Base-by-base conservation (phyloP, 352 stramenopile genomes). In the Globisporangium cylindrosporum region DNA sequence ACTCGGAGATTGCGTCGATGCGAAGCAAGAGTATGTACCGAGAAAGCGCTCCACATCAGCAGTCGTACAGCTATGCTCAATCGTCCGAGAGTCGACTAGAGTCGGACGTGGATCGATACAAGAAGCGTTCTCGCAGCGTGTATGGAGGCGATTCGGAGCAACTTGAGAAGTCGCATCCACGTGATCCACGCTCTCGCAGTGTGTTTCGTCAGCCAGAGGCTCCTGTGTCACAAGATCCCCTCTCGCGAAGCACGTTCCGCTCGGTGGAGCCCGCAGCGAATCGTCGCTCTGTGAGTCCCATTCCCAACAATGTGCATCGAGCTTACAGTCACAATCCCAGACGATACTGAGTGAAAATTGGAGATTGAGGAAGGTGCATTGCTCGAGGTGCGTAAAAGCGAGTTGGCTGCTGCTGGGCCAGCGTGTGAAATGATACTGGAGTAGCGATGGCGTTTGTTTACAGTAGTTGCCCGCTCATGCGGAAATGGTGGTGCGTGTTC, bases 51-150 rank as follows among this genome's bases (percentile, higher is more conserved):
- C 22, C 49, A 15, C 43, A 43, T 32, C 60, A 48, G 14, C 61
- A 59, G 25, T 24, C 62, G 2, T 54, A 62, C 34, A 8, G 22
- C 15, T 49, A 68, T 54, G 12, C 4, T 2, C 51, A 62, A 20
- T 24, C 32, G 41, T 20, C 34, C 18, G 38, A 49, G 48, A 46
- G 51, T 36, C 63, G 12, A 14, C 38, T 57, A 38, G 63, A 68
- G 2, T 22, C 63, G 0, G 64, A 69, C 64, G 55, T 62, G 15
- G 64, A 69, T 53, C 64, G 69, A 7, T 74, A 66, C 12, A 62
- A 74, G 29, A 74, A 76, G 49, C 76, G 74, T 4, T 76, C 74
- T 3, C 73, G 66, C 14, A 82, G 73, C 29, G 72, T 77, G 46
- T 82, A 69, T 34, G 54, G 74, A 36, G 62, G 4, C 9, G 55